Evolutionary conservation across 140 eudicot species (phyloP), one percentile per base, ranked within the genome.

Genomic region (Erigeron philadelphicus): DNA sequence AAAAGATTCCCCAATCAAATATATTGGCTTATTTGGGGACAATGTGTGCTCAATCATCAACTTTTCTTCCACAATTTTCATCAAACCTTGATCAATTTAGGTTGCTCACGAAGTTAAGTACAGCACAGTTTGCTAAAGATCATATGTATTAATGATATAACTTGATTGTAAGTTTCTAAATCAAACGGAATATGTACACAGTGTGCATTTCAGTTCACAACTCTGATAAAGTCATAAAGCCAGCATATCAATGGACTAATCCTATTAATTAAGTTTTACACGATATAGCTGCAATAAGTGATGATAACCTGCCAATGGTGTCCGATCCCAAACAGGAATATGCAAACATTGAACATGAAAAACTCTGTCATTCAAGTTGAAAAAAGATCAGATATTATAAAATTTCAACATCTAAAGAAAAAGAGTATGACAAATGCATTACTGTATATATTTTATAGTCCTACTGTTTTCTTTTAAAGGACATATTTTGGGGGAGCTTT

Each of bases 1-100:
- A 42, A 89, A 81, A 12, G 96, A 93, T 62, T 89, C 96, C 25
- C 96, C 98, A 43, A 93, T 79, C 45, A 93, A 55, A 75, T 93
- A 93, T 44, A 93, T 89, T 19, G 98, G 96, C 77, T 87, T 89
- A 61, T 81, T 73, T 46, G 96, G 95, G 68, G 84, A 76, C 46
- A 76, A 76, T 72, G 78, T 80, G 75, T 85, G 86, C 78, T 93
- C 88, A 8, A 48, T 54, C 82, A 79, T 89, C 78, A 93, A 66
- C 69, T 84, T 71, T 75, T 77, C 80, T 79, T 81, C 96, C 40
- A 89, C 96, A 49, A 81, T 76, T 55, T 67, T 66, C 61, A 86
- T 81, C 80, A 93, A 67, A 25, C 78, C 98, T 93, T 62, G 57
- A 79, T 66, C 9, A 21, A 78, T 72, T 41, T 25, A 76, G 50